Evolutionary conservation across 768 basidiomycete species (phyloP).

Genomic region (Mycena alexandri): DNA sequence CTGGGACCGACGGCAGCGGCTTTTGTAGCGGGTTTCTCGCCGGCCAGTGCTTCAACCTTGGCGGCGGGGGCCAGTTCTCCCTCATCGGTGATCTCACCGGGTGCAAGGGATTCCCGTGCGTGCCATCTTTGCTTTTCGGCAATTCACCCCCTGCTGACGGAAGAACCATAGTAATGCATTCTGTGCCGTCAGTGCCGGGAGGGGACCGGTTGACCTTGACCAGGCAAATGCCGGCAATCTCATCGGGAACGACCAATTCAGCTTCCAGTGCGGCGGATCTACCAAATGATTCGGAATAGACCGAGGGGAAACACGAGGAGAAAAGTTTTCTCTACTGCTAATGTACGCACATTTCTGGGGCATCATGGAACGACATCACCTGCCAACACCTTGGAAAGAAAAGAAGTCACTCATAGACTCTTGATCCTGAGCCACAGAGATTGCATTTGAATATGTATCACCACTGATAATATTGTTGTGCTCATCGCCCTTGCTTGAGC

Average conservation of each 20-base stretch:
- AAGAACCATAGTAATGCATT: background rate
- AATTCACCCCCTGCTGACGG: background rate
- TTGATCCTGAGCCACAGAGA: no score
- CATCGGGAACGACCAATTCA: background rate
- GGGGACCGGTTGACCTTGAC: background rate
- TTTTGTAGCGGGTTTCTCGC: conserved; percentile 1
- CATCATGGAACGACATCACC: conserved; percentile 1
- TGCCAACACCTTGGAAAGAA: conserved; percentile 1
- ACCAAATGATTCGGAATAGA: background rate
- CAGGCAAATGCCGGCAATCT: background rate
- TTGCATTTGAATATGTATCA: no score
- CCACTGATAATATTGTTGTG: no score
- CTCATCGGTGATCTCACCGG: conserved; percentile 1
- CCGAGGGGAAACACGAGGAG: conserved; percentile 1
- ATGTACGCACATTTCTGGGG: background rate
- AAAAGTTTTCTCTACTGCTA: background rate
- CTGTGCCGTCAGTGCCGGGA: background rate
- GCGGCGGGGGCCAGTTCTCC: conserved; percentile 3
- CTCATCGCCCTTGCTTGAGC: no score
- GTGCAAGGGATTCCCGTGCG: background rate
- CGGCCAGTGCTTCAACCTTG: conserved; percentile 1
- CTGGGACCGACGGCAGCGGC: background rate
- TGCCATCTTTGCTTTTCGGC: background rate
- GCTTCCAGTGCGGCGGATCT: conserved; percentile 1
- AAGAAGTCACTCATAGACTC: background rate